Conservation (phyloP, 176 grass and related monocot species). For the Phragmites australis region DNA sequence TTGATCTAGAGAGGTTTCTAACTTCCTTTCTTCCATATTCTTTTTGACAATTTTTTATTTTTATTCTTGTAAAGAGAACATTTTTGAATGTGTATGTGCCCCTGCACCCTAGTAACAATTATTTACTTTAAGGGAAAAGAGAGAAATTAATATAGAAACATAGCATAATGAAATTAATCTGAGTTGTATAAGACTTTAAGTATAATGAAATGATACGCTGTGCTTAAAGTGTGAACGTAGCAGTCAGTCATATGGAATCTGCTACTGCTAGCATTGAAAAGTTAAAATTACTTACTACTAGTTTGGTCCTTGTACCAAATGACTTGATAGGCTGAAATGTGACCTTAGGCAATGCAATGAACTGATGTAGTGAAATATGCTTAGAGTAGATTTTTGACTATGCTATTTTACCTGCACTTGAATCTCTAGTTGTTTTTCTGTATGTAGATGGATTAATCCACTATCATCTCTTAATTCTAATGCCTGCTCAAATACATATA, state of each 20-base stretch:
- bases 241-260: background rate
- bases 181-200: background rate
- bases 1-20: constrained; percentile 99
- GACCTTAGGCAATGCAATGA: background rate
- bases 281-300: constrained; percentile 3
- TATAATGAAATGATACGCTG: background rate
- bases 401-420: background rate
- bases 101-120: background rate
- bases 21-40: constrained; percentile 37
- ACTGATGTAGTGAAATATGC: constrained; percentile 11
- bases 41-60: background rate
- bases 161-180: background rate
- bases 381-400: constrained; percentile 16
- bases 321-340: background rate
- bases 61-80: background rate
- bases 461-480: background rate
- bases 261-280: background rate
- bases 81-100: background rate
- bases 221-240: constrained; percentile 3
- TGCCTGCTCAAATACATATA: background rate
- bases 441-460: background rate
- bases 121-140: background rate
- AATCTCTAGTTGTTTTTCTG: background rate
- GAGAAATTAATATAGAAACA: background rate
- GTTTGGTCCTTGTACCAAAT: background rate